Conservation (phyloP, 345 rosid genomes). For the Cardamine occulta region DNA sequence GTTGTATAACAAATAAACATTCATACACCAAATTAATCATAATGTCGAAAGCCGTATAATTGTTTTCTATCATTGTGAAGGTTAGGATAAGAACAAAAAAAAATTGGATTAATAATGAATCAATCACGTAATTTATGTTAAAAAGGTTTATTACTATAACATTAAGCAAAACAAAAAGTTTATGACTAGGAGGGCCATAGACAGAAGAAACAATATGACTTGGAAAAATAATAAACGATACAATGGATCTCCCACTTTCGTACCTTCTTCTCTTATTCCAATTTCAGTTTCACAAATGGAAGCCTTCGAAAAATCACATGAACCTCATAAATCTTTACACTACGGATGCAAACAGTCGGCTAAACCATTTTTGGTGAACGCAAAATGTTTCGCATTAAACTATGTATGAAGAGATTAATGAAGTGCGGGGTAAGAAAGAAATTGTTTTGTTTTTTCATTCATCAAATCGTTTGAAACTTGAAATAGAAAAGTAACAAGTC, state of each 20-base stretch:
- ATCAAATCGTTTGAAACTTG: slow-evolving; percentile 33
- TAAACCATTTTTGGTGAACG: neutral
- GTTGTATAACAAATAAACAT: slow-evolving; percentile 38
- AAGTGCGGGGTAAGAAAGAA: slow-evolving; percentile 21
- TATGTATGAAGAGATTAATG: slow-evolving; percentile 26
- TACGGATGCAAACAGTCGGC: neutral
- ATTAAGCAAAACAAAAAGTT: neutral
- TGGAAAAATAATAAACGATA: slow-evolving; percentile 12
- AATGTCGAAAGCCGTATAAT: slow-evolving; percentile 36
- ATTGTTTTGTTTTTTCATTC: neutral
- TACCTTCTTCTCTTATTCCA: slow-evolving; percentile 39
- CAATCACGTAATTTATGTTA: slow-evolving; percentile 12
- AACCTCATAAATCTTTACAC: neutral
- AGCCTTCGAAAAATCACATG: neutral
- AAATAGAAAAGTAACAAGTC: slow-evolving; percentile 25
- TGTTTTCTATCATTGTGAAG: slow-evolving; percentile 28
- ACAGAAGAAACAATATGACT: slow-evolving; percentile 36
- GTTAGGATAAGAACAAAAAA: slow-evolving; percentile 40
- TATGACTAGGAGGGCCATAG: slow-evolving; percentile 12
- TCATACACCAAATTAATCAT: slow-evolving; percentile 38
- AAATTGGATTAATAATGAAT: slow-evolving; percentile 14
- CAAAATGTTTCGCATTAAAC: slow-evolving; percentile 10
- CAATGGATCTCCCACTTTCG: slow-evolving; percentile 31
- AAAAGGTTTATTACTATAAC: slow-evolving; percentile 1
- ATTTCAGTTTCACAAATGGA: slow-evolving; percentile 1